Evolutionary conservation across 345 rosid genomes (phyloP).

Genomic region (Sisymbrium irio): DNA sequence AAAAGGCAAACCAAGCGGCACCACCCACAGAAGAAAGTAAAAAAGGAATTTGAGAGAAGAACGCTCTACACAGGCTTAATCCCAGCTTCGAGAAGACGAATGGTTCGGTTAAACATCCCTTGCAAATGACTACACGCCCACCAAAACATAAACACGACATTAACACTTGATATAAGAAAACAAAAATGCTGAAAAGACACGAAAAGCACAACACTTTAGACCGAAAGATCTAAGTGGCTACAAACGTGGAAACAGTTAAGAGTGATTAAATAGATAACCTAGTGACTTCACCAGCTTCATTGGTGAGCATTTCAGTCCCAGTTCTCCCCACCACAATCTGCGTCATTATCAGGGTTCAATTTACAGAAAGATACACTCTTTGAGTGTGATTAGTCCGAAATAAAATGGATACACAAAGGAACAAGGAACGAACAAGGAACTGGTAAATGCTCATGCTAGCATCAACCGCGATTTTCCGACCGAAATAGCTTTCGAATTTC

Average conservation of each 20-base stretch:
- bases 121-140: slow-evolving; percentile 63
- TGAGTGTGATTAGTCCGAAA: not conserved
- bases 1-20: not conserved
- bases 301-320: slow-evolving; percentile 89
- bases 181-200: not conserved
- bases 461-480: slow-evolving; percentile 90
- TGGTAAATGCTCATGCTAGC: slow-evolving; percentile 99
- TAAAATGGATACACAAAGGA: not conserved
- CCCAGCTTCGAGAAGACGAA: slow-evolving; percentile 94
- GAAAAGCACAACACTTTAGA: not conserved
- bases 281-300: slow-evolving; percentile 97
- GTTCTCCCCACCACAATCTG: slow-evolving; percentile 93
- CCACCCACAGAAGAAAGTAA: not conserved
- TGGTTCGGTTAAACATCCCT: slow-evolving; percentile 92
- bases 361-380: not conserved
- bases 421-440: slow-evolving; percentile 58
- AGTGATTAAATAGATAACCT: slow-evolving; percentile 41
- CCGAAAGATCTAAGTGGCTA: not conserved
- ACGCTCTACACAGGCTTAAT: slow-evolving; percentile 87
- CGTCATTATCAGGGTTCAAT: not conserved
- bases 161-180: not conserved
- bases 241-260: not conserved
- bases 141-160: not conserved
- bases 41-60: slow-evolving; percentile 7
- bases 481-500: slow-evolving; percentile 87